Evolutionary conservation across 768 basidiomycete species (phyloP), one percentile per base, ranked within the genome.

Genomic region (Dacryopinax spathularia): DNA sequence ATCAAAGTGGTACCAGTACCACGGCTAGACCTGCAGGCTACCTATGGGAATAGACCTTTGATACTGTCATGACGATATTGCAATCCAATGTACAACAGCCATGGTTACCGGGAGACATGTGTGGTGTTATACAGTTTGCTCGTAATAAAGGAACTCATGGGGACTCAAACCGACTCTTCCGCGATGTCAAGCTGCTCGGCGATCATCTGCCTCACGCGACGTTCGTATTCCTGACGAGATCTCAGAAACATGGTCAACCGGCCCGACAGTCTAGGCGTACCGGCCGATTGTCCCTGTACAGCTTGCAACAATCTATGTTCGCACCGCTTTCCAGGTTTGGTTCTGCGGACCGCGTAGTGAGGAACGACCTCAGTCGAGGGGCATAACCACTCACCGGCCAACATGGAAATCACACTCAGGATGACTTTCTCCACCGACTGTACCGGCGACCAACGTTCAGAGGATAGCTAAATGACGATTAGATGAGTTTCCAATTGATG

Each of bases 391-490:
- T 67, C 67, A 89, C 91, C 90, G 66, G 96, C 94, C 13, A 99
- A 80, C 93, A 99, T 97, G 39, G 90, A 93, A 68, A 99, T 85
- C 25, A 99, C 95, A 68, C 91, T 94, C 10, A 98, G 79, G 62
- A 98, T 82, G 67, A 96, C 95, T 75, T 96, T 97, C 77, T 98
- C 89, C 16, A 99, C 90, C 70, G 90, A 91, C 75, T 98, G 95
- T 0, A 98, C 95, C n/a, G 96, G 96, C 64, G 89, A 91, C 96
- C 96, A 99, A 36, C 96, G 82, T 71, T 99, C 96, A 20, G 89
- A 91, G 0, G 93, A 91, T 68, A 88, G 84, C 73, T 99, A 95
- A 73, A 97, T 98, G 80, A 90, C 88, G 64, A 86, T 88, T 18
- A 90, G 90, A 68, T 91, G 59, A 31, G 13, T 12, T n/a, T 3